Base-by-base conservation (phyloP, 306 rosid genomes). In the Acacia crassicarpa region DNA sequence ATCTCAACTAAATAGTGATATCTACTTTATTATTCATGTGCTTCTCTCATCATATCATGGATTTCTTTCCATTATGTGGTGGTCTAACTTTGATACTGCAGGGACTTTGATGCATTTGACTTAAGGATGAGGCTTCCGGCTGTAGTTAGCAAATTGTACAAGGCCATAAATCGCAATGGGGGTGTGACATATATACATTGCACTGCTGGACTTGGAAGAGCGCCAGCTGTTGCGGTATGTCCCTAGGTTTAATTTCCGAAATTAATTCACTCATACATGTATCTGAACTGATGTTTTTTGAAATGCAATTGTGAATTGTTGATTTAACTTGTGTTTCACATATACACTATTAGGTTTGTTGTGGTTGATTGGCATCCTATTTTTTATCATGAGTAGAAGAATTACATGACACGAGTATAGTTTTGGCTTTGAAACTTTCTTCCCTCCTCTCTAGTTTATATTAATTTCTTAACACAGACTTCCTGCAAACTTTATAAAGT, bases 181-280 rank as follows among this genome's bases (percentile, higher is more conserved):
- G 99, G 99, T 51, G 93, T 93, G 74, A 83, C 94, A 81, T 96
- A 93, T 82, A 76, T 96, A 72, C 99, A 96, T 82, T 96, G 99
- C 87, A 96, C 99, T 81, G 99, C 99, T 81, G 99, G 99, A 82
- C 90, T 96, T 74, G 99, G 99, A 83, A 91, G 99, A 88, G 99
- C 99, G 85, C 99, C 99, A 30, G 93, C 97, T 79, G 91, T 87
- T 88, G 92, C 85, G 81, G 98, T 92, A 91, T 67, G 89, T 85
- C 49, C 35, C 69, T 32, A 33, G 81, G 69, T 69, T 87, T 73
- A 74, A 32, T 77, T 68, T 81, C 27, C 80, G 22, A 45, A 66
- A 16, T 69, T 71, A 46, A 20, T 79, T 59, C 76, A 70, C 66
- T 65, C 14, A 32, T 48, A 46, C 32, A 44, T 46, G 23, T 14